Evolutionary conservation across 768 basidiomycete genomes (phyloP).

Genomic region (Naganishia onofrii): DNA sequence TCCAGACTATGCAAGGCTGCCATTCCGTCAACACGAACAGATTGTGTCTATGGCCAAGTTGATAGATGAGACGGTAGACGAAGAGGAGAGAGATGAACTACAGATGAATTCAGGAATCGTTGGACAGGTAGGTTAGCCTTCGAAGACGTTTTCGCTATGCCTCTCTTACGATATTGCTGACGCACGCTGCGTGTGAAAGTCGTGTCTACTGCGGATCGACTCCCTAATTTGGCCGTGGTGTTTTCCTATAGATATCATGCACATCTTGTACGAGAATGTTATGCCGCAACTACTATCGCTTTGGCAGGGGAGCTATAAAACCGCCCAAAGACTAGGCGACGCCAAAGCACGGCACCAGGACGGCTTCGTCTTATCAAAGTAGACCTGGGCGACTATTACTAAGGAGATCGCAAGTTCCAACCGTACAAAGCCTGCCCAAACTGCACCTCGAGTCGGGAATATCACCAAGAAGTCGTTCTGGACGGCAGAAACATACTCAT

Average conservation of each 20-base stretch:
- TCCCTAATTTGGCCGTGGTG: neutral
- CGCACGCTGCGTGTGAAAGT: no score
- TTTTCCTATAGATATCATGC: constrained; percentile 11
- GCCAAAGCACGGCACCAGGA: constrained; percentile 2
- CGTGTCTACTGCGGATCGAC: neutral
- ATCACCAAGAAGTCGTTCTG: neutral
- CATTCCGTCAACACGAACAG: neutral
- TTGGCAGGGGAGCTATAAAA: constrained; percentile 1
- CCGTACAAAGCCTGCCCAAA: constrained; percentile 4
- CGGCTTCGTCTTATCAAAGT: neutral
- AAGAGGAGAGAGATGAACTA: neutral
- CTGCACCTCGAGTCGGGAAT: neutral
- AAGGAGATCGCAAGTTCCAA: neutral
- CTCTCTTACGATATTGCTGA: no score
- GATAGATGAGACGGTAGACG: neutral
- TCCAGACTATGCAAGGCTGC: neutral
- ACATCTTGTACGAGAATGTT: constrained; percentile 2
- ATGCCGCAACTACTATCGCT: constrained; percentile 5
- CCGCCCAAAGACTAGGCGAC: neutral
- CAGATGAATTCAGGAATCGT: neutral
- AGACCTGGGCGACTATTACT: neutral
- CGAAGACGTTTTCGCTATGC: no score
- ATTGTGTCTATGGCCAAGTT: neutral
- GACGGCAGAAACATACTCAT: constrained; percentile 4
- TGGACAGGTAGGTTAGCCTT: neutral